Base-by-base conservation (phyloP, 2,329 filamentous ascomycete species). In the Neurospora crassa region DNA sequence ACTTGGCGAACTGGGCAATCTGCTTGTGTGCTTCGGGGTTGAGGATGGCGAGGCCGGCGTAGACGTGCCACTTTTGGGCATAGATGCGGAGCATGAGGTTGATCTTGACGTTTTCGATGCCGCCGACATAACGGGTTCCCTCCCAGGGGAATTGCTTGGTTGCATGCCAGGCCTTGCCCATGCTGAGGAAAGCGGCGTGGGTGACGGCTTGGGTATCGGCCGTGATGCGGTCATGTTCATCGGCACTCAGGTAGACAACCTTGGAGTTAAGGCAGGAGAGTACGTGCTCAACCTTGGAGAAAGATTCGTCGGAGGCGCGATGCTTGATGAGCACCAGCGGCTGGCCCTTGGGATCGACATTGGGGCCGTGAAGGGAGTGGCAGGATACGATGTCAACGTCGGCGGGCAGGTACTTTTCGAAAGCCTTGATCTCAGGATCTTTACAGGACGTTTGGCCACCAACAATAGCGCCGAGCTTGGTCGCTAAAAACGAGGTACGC, bases 71-170 rank as follows among this genome's bases (percentile, higher is more conserved):
- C 82, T 98, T 99, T 81, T 97, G 97, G 72, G 91, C 91, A 84
- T 98, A 99, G 83, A 99, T 98, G 76, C 96, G 94, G 75, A 99
- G 85, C 76, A 94, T 98, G 76, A 98, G 90, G 83, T 99, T 99
- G 84, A 98, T 97, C 84, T 99, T 99, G 77, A 98, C 95, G 80
- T 99, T 99, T 82, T 99, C 96, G 78, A 99, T 97, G 69, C 96
- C 96, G 72, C 96, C 96, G 4, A 97, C 89, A 81, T 98, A 99
- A 74, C 96, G 93, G n/a, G 90, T 89, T 67, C 95, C 90, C 78
- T 98, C 95, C 96, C 96, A 99, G 0, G 96, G 96, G 77, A 98
- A 99, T 80, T 99, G 93, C 72, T 91, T 88, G 80, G 96, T 96
- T 41, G 94, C 94, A 76, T 94, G 92, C 96, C 96, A 99, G 10